Base-by-base conservation (phyloP, 495 filamentous ascomycete species). In the Hypoxylon trugodes region DNA sequence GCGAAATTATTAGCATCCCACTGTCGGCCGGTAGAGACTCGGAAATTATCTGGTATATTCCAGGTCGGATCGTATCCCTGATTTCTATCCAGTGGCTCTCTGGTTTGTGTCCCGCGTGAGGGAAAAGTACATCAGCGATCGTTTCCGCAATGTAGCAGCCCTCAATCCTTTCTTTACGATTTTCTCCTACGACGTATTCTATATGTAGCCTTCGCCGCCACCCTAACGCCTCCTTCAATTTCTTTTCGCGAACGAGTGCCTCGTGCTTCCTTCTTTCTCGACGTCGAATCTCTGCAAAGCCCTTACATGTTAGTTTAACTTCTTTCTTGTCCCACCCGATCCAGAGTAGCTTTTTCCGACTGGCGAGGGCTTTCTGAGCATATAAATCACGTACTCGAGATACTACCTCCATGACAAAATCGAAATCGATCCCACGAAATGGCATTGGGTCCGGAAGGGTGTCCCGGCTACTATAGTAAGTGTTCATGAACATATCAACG, bases 321-420 rank as follows among this genome's bases (percentile, higher is more conserved):
- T 22, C 45, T 36, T 59, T 48, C 35, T 50, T 59, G 12, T 59
- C 45, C 55, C 55, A 59, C 40, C 55, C 55, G 36, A 59, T 18
- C 43, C 43, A 59, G 16, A 59, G 55, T 35, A 49, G 32, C 45
- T 40, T 59, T 21, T 59, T 43, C 33, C 49, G 50, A 35, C 50
- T 45, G 26, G 35, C 50, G 18, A 43, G 43, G 25, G 40, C 43
- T 16, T 50, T 59, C 35, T 59, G 55, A 21, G 15, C 8, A 19
- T 50, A 50, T 16, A 59, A 19, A 7, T 41, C 36, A 3, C 24
- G 25, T 3, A 59, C 26, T 21, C 40, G 6, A 4, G 35, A 33
- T 9, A 59, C 9, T 2, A 35, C 45, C 2, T 48, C 33, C 55
- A 50, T 59, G 3, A 59, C 45, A 28, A 59, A 1, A n/a, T 59